Conservation (phyloP, 768 basidiomycete genomes). For the Amanita brunnescens region DNA sequence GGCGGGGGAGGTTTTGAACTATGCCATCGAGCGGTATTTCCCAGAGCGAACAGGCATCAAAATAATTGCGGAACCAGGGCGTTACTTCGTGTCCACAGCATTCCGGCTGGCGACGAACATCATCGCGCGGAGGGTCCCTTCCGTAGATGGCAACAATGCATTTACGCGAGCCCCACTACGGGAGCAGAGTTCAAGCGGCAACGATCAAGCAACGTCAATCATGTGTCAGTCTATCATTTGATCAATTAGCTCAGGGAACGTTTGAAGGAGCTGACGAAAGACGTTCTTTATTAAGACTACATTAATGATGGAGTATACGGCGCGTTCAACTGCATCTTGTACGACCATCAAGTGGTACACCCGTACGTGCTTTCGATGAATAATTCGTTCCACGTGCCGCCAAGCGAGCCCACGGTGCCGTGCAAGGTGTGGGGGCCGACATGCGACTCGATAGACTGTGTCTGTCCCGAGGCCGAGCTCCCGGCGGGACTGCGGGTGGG, state of each 20-base stretch:
- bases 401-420: constrained; percentile 30
- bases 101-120: constrained; percentile 91
- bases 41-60: constrained; percentile 60
- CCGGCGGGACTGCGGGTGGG: constrained; percentile 75
- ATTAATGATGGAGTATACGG: constrained; percentile 99
- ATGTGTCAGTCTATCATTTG: constrained; percentile 70
- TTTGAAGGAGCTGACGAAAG: constrained; percentile 6
- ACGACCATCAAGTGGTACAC: constrained; percentile 91
- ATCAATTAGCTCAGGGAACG: constrained; percentile 16
- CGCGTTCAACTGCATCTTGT: constrained; percentile 93
- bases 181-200: background rate
- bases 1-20: constrained; percentile 61
- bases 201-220: constrained; percentile 36
- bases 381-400: constrained; percentile 52
- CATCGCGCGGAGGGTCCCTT: constrained; percentile 47
- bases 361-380: constrained; percentile 72
- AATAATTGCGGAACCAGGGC: constrained; percentile 92
- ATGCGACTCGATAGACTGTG: constrained; percentile 96
- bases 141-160: background rate
- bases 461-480: constrained; percentile 53
- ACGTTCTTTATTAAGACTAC: constrained; percentile 56
- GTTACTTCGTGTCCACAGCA: constrained; percentile 88
- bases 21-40: constrained; percentile 73
- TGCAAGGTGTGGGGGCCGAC: constrained; percentile 97
- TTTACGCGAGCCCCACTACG: background rate